These are phyloP conservation scores for Vitis hybrid DNA, from an alignment of 177 flowering plant species.

Conservation along the genomic window DNA sequence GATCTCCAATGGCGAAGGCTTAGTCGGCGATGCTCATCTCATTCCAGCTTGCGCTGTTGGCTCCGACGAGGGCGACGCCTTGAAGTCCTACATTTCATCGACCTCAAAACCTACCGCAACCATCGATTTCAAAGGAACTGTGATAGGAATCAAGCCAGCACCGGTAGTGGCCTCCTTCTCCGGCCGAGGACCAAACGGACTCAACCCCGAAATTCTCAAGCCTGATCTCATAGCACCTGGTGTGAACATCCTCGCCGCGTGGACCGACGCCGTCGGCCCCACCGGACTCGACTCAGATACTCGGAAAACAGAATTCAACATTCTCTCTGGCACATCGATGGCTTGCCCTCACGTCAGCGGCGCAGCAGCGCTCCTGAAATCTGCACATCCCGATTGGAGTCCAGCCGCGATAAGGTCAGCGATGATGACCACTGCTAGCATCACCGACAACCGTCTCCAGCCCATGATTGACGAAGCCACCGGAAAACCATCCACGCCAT, in stretches of 20 bases:
- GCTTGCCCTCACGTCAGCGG: conserved; percentile 93
- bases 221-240: conserved; percentile 97
- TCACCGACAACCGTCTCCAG: conserved; percentile 38
- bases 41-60: conserved; percentile 88
- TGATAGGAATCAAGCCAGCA: conserved; percentile 76
- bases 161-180: conserved; percentile 89
- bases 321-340: conserved; percentile 92
- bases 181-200: conserved; percentile 72
- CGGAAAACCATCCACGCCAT: conserved; percentile 61
- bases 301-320: conserved; percentile 82
- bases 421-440: conserved; percentile 80
- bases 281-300: conserved; percentile 67
- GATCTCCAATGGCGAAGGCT: conserved; percentile 70
- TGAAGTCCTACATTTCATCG: conserved; percentile 54
- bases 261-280: conserved; percentile 84
- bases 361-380: conserved; percentile 81
- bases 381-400: conserved; percentile 84
- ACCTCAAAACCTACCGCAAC: conserved; percentile 50
- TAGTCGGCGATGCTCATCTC: conserved; percentile 86
- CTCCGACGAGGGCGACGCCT: conserved; percentile 51
- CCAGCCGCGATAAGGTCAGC: conserved; percentile 86
- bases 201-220: conserved; percentile 76
- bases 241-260: conserved; percentile 86
- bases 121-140: conserved; percentile 64
- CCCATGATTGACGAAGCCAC: conserved; percentile 70